These are phyloP conservation scores for Haplosporangium gracile DNA, from an alignment of 192 early-diverging fungal genomes.

Conservation along the genomic window DNA sequence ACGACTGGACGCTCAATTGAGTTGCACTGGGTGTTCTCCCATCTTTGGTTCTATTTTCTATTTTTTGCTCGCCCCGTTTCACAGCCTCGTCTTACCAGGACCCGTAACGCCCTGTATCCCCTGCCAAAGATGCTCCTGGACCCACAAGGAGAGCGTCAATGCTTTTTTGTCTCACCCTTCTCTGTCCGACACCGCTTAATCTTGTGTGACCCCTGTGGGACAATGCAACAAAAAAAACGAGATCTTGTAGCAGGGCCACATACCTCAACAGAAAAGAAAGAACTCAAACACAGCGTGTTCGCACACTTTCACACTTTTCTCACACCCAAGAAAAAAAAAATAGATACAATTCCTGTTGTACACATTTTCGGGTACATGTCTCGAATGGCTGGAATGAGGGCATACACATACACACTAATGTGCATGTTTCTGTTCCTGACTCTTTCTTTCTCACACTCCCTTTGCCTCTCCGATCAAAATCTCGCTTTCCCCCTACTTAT, in stretches of 20 bases:
- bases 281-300: background rate
- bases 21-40: background rate
- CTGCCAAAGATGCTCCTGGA: background rate
- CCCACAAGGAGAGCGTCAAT: background rate
- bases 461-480: slow-evolving; percentile 8
- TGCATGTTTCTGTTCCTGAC: slow-evolving; percentile 1
- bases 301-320: background rate
- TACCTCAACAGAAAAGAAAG: background rate
- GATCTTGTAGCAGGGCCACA: background rate
- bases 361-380: slow-evolving; percentile 1
- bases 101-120: background rate
- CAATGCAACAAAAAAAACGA: background rate
- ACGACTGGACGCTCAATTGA: background rate
- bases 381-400: background rate
- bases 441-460: background rate
- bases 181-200: background rate
- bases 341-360: background rate
- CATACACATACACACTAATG: background rate
- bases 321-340: slow-evolving; percentile 1
- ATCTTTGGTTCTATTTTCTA: background rate
- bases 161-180: background rate
- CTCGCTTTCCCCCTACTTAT: background rate
- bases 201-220: slow-evolving; percentile 9
- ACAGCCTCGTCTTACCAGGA: too few species aligned
- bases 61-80: background rate